phyloP scores from a whole-genome alignment of 73 alveolate species.

The Paramecium octaurelia region DNA sequence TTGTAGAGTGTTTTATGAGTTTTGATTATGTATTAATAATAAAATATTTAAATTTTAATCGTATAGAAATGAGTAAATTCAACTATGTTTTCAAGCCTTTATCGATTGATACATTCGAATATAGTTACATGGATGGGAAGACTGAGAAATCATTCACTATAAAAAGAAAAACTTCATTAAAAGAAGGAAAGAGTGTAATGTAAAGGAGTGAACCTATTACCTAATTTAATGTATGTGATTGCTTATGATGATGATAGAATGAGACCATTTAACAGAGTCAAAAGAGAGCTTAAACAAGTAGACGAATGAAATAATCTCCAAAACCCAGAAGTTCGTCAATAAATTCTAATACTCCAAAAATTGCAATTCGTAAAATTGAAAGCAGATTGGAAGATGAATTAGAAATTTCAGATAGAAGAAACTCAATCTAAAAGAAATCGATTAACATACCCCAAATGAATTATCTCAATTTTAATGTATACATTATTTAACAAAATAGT shows the following conservation, averaged over 20 bases:
- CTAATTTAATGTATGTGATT: not conserved
- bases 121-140: not conserved
- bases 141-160: not conserved
- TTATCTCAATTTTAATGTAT: not conserved
- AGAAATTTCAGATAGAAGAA: not conserved
- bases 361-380: not conserved
- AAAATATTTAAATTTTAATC: not conserved
- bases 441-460: not conserved
- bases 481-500: not conserved
- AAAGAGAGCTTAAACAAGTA: not conserved
- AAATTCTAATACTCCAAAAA: not conserved
- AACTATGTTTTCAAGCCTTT: not conserved
- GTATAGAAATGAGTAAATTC: not conserved
- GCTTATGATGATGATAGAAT: not conserved
- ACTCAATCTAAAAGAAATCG: not conserved
- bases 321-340: not conserved
- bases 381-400: not conserved
- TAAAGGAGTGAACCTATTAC: not conserved
- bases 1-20: not conserved
- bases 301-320: not conserved
- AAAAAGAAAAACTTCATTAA: not conserved
- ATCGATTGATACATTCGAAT: not conserved
- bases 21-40: not conserved
- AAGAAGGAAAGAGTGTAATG: not conserved
- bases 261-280: not conserved